These are phyloP conservation scores for Corynespora cassiicola DNA, from an alignment of 2,329 filamentous ascomycete species.

Conservation along the genomic window DNA sequence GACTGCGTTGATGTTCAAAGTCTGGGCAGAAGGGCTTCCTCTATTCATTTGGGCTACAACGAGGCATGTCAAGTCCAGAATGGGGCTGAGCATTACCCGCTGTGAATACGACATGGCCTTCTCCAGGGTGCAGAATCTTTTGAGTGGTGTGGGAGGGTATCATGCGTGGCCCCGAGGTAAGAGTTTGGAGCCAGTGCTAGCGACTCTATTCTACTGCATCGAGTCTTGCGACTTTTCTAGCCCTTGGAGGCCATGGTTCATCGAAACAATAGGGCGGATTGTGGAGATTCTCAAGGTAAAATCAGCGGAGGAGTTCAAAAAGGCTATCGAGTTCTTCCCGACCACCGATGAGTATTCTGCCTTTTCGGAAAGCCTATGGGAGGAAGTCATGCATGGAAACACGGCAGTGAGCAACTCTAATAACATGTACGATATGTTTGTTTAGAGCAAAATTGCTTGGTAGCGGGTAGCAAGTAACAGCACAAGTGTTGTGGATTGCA, in stretches of 20 bases:
- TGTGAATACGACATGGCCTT: constrained; percentile 13
- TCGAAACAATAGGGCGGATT: constrained; percentile 13
- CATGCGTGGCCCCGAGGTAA: constrained; percentile 24
- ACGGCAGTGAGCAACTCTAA: too few species aligned
- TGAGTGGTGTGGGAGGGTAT: constrained; percentile 16
- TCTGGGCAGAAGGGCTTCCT: constrained; percentile 21
- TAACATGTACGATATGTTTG: too few species aligned
- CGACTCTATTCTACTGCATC: constrained; percentile 23
- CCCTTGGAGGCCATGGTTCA: constrained; percentile 19
- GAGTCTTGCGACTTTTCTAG: constrained; percentile 19
- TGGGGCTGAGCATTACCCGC: constrained; percentile 4
- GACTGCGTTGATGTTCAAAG: constrained; percentile 17
- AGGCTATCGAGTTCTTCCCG: constrained; percentile 22
- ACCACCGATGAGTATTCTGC: constrained; percentile 14
- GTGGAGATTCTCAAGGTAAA: constrained; percentile 21
- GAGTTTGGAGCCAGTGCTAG: constrained; percentile 21
- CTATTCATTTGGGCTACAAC: constrained; percentile 20
- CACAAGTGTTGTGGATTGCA: too few species aligned
- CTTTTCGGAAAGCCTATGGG: constrained; percentile 15
- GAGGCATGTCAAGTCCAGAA: constrained; percentile 15
- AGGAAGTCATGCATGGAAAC: constrained; percentile 16
- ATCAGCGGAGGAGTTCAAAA: constrained; percentile 21
- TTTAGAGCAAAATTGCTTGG: too few species aligned
- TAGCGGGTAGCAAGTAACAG: too few species aligned
- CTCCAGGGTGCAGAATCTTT: constrained; percentile 8